Evolutionary conservation across 1,139 yeast species (phyloP), one percentile per base, ranked within the genome.

Genomic region (Geotrichum restrictum): DNA sequence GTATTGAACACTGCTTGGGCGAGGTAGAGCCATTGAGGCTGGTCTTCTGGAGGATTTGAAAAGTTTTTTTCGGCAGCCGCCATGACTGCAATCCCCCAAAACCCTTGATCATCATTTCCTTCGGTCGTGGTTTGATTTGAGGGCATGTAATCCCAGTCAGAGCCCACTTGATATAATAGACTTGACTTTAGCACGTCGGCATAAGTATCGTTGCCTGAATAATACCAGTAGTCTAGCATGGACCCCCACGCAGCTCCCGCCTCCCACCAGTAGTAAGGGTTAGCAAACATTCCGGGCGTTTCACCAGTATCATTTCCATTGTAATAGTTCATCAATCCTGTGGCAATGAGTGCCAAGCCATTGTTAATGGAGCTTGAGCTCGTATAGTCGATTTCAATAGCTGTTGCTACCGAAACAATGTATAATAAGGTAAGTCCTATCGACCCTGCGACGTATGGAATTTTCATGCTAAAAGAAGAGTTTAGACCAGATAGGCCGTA

Each of bases 241-340:
- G 88, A 78, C n/a, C 89, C 91, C 81, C 88, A 83, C 0, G 87
- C 88, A 54, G 88, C 95, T 58, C 95, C 96, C 42, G 94, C 93
- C 71, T 85, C 87, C 95, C 96, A 88, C 96, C 96, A 88, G 74
- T 85, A 87, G 72, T 85, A 86, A 1, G 95, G 95, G 57, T 74
- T 66, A n/a, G 76, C 71, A 66, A 88, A 88, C 84, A 81, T 78
- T 33, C 96, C 96, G 24, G 86, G 78, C 10, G 84, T 75, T 21
- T 87, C 73, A 61, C 75, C 75, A 2, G 66, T 49, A 45, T 73
- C 68, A 53, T 69, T 68, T 16, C 93, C 93, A 34, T 77, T 79
- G 66, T 87, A 85, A 66, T 88, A 88, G 67, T 82, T 81, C 72
- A 87, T 73, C 48, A 83, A 74, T 57, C 95, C 95, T 31, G 75